These are phyloP conservation scores for Auriscalpium vulgare DNA, from an alignment of 768 basidiomycete species.

Conservation along the genomic window DNA sequence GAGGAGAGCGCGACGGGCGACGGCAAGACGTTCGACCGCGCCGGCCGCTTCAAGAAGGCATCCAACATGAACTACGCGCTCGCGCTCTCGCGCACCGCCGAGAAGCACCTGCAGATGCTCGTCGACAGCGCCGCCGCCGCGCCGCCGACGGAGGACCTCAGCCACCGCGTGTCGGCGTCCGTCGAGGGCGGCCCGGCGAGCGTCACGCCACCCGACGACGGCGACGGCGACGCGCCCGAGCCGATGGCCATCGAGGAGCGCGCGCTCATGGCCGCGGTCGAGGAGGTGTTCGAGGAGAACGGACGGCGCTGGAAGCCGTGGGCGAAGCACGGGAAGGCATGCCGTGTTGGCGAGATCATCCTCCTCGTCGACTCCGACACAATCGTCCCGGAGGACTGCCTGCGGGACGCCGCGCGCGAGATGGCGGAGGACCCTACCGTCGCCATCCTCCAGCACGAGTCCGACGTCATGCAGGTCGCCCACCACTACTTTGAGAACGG, in stretches of 20 bases:
- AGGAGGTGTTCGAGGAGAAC: slow-evolving; percentile 38
- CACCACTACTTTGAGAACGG: slow-evolving; percentile 44
- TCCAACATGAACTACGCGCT: slow-evolving; percentile 43
- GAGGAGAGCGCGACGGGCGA: slow-evolving; percentile 21
- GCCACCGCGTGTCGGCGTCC: slow-evolving; percentile 19
- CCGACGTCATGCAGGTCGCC: slow-evolving; percentile 51
- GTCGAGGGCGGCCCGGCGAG: slow-evolving; percentile 18
- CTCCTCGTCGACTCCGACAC: slow-evolving; percentile 46
- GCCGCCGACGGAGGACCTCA: background rate
- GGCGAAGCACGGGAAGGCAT: slow-evolving; percentile 31
- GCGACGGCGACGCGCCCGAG: slow-evolving; percentile 17
- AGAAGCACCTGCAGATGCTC: slow-evolving; percentile 27
- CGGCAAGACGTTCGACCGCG: slow-evolving; percentile 35
- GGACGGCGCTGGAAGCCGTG: slow-evolving; percentile 23
- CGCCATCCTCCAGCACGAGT: slow-evolving; percentile 45
- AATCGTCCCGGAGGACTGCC: slow-evolving; percentile 44
- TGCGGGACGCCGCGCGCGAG: slow-evolving; percentile 44
- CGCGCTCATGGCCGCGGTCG: slow-evolving; percentile 42
- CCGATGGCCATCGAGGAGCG: slow-evolving; percentile 39
- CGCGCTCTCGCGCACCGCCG: slow-evolving; percentile 25
- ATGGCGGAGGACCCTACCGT: slow-evolving; percentile 40
- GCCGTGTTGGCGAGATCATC: slow-evolving; percentile 38
- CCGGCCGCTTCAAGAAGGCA: slow-evolving; percentile 44
- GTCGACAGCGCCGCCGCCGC: background rate
- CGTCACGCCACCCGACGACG: slow-evolving; percentile 12